phyloP scores from a whole-genome alignment of 495 filamentous ascomycete species.

The Collariella sp. region DNA sequence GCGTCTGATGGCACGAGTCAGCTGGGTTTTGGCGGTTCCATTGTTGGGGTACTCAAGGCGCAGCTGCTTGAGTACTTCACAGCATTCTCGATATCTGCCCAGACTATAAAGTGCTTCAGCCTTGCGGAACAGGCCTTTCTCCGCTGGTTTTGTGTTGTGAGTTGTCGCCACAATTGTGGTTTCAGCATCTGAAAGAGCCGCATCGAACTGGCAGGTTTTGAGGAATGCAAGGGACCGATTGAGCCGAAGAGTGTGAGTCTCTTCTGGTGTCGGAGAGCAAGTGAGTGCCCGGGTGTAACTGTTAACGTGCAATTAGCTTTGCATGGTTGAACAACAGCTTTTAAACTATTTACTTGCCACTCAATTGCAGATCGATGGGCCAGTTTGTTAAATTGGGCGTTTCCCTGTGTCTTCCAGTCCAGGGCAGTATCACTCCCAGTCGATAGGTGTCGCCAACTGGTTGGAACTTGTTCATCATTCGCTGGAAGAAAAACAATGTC shows the following conservation, averaged over 20 bases:
- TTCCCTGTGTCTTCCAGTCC: constrained; percentile 2
- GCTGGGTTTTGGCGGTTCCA: constrained; percentile 20
- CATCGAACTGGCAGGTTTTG: constrained; percentile 3
- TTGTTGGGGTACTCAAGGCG: constrained; percentile 26
- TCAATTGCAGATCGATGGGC: constrained; percentile 4
- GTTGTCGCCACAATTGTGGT: background rate
- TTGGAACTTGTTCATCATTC: constrained; percentile 2
- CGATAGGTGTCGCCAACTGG: background rate
- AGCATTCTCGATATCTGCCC: constrained; percentile 26
- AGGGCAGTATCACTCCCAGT: background rate
- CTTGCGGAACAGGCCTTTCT: constrained; percentile 42
- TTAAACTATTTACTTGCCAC: background rate
- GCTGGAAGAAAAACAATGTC: constrained; percentile 9
- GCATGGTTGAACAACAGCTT: background rate
- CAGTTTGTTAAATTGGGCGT: background rate
- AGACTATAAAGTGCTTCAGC: constrained; percentile 41
- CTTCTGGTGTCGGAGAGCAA: constrained; percentile 1
- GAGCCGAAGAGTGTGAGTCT: constrained; percentile 1
- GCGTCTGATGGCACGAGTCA: constrained; percentile 24
- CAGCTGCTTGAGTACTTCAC: constrained; percentile 19
- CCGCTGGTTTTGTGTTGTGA: constrained; percentile 5
- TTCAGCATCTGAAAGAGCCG: constrained; percentile 6
- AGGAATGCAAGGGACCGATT: constrained; percentile 8
- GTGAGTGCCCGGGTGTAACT: constrained; percentile 9
- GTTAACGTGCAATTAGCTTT: background rate